Evolutionary conservation across 1,284 basidiomycete species (phyloP), one percentile per base, ranked within the genome.

Genomic region (Tremellales sp.): DNA sequence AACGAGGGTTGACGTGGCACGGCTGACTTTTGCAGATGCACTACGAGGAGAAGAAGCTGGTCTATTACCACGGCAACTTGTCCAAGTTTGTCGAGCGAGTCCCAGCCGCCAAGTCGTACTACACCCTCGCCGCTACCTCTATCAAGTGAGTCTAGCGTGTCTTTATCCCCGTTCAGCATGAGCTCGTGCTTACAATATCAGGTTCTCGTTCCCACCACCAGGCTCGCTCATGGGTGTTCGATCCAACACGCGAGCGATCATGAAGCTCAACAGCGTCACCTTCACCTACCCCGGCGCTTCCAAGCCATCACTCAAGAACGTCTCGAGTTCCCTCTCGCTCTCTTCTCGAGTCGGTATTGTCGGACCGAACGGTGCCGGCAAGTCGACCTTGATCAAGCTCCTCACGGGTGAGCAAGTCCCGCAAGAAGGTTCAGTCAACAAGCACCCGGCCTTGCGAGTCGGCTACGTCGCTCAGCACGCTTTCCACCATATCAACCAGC

Each of bases 381-480:
- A 93, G 75, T 93, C 88, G 46, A 98, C 94, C n/a, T 78, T 98
- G 59, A 89, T 97, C 80, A 98, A 97, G 78, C 80, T 97, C 44
- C 76, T 98, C 62, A 97, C 94, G 77, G 94, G 96, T 57, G 94
- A 98, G 76, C 90, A 89, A 13, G 79, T 85, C 33, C 93, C 96
- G 40, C 91, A 97, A 75, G 83, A 89, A 73, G 94, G 94, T 50
- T 83, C 84, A 41, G 91, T 96, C 40, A 91, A 94, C 78, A 97
- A 97, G 73, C 94, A 98, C 70, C 94, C 94, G 29, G 82, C 92
- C 37, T 78, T 98, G 50, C 89, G 94, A 66, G 89, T 98, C 53
- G 96, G 93, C 49, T 97, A 97, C 76, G 92, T 98, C 61, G 94
- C 94, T 10, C 94, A 98, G 72, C 94, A 98, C 74, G 92, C 92